These are phyloP conservation scores for Astrephomene gubernaculifera DNA, from an alignment of 139 green algal species.

Conservation along the genomic window DNA sequence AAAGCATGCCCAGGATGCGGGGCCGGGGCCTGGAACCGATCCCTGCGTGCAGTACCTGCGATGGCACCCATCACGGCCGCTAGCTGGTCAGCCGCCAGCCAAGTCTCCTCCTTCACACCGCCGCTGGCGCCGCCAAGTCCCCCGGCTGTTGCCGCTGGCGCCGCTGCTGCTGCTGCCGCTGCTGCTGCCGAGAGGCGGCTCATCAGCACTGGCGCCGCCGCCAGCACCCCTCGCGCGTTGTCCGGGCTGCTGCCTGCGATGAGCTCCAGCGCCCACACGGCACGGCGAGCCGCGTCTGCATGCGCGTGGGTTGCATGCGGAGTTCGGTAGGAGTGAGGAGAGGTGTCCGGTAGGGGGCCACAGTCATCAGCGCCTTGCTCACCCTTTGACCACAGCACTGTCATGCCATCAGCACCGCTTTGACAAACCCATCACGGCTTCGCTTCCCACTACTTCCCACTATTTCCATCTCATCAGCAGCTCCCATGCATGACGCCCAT, in stretches of 20 bases:
- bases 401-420: too few relatives aligned
- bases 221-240: background rate
- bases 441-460: too few relatives aligned
- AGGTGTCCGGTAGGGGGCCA: too few relatives aligned
- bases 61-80: background rate
- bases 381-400: too few relatives aligned
- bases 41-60: too few relatives aligned
- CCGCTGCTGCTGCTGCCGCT: background rate
- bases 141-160: background rate
- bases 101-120: background rate
- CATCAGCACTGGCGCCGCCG: background rate
- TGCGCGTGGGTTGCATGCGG: background rate
- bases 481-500: too few relatives aligned
- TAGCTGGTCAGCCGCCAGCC: conserved; percentile 23
- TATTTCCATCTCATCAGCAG: too few relatives aligned
- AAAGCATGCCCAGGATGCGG: too few relatives aligned
- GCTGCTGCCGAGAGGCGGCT: background rate
- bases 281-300: background rate
- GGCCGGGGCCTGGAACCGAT: too few relatives aligned
- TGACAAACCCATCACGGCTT: too few relatives aligned
- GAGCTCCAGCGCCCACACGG: conserved; percentile 22
- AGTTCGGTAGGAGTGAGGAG: too few relatives aligned
- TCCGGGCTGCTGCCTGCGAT: background rate
- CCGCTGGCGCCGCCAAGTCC: background rate
- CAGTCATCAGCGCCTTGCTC: too few relatives aligned